Conservation (phyloP, 176 grass and related monocot genomes). For the Phoenix roebelenii region DNA sequence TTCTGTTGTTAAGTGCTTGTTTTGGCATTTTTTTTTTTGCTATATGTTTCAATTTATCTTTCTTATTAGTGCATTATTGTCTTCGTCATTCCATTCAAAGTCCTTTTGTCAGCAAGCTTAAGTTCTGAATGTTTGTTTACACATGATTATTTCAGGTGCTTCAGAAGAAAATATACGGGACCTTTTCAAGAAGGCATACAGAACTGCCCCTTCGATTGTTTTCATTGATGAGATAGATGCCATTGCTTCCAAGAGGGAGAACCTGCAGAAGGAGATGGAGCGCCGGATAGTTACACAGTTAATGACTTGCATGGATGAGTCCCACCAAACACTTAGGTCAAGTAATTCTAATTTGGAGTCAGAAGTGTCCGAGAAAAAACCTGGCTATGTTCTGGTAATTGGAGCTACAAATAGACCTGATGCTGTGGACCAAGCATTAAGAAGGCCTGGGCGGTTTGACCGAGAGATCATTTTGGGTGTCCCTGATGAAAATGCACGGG, state of each 20-base stretch:
- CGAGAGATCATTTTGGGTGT: slow-evolving; percentile 74
- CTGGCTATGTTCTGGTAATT: slow-evolving; percentile 91
- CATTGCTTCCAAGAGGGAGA: slow-evolving; percentile 97
- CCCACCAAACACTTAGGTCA: slow-evolving; percentile 44
- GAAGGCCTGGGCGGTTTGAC: slow-evolving; percentile 89
- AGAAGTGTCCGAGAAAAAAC: slow-evolving; percentile 56
- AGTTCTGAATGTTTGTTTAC: too few species aligned
- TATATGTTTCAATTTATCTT: too few species aligned
- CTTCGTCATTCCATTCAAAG: too few species aligned
- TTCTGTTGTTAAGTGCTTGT: too few species aligned
- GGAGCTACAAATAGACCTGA: slow-evolving; percentile 96
- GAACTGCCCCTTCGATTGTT: slow-evolving; percentile 90
- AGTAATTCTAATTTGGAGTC: slow-evolving; percentile 5
- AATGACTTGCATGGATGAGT: slow-evolving; percentile 98
- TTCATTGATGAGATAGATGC: slow-evolving; percentile 97
- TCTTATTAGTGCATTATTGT: too few species aligned
- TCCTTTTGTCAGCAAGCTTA: too few species aligned
- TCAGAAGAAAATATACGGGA: slow-evolving; percentile 88
- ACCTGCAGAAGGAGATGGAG: slow-evolving; percentile 80
- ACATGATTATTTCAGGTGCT: slow-evolving; percentile 37
- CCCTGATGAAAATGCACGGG: slow-evolving; percentile 77
- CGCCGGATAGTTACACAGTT: slow-evolving; percentile 81
- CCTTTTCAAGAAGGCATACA: slow-evolving; percentile 82
- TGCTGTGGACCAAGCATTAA: slow-evolving; percentile 81
- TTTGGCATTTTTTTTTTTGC: too few species aligned